Conservation (phyloP, 257 asterid genomes). For the Schizonepeta tenuifolia region DNA sequence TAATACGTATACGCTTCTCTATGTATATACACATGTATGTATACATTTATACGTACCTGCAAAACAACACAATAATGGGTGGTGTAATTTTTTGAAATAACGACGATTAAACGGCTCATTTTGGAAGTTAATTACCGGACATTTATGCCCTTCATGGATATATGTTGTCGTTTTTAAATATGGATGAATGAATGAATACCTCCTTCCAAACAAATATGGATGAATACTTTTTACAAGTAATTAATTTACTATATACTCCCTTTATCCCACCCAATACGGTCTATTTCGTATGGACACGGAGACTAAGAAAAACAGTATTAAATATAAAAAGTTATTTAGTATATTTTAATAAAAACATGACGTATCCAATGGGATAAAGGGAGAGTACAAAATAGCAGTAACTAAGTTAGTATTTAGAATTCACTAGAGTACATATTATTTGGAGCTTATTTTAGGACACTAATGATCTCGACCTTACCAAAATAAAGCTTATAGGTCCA, state of each 20-base stretch:
- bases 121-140: constrained; percentile 33
- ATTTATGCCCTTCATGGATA: constrained; percentile 27
- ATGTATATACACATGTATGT: constrained; percentile 23
- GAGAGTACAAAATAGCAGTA: too few relatives aligned
- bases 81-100: constrained; percentile 35
- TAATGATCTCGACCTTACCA: neutral
- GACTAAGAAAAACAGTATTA: too few relatives aligned
- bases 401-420: neutral
- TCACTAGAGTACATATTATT: neutral
- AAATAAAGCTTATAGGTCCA: neutral
- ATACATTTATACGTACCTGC: constrained; percentile 17
- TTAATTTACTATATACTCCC: too few relatives aligned
- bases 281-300: too few relatives aligned
- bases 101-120: constrained; percentile 40
- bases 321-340: too few relatives aligned
- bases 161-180: neutral
- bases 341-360: too few relatives aligned
- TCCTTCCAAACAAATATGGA: too few relatives aligned
- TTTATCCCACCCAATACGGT: too few relatives aligned
- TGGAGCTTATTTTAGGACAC: neutral
- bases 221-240: too few relatives aligned
- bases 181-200: too few relatives aligned
- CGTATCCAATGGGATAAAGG: too few relatives aligned
- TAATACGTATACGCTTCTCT: constrained; percentile 9
- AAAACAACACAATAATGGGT: constrained; percentile 32